Conservation (phyloP, 2,329 filamentous ascomycete genomes). For the Sporothrix globosa region DNA sequence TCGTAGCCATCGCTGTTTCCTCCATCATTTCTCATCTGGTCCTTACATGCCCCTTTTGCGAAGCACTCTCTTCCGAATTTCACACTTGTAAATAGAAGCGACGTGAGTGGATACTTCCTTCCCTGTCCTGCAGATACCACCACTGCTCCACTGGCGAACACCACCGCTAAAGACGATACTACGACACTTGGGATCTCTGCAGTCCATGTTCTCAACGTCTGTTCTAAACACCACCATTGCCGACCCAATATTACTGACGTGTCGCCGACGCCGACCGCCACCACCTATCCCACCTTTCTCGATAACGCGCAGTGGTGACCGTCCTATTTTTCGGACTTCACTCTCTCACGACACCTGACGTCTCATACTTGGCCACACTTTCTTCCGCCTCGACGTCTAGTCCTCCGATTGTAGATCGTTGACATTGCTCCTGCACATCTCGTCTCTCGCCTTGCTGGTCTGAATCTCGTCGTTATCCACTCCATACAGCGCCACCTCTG, state of each 20-base stretch:
- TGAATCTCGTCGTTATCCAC: not conserved
- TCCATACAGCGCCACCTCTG: slow-evolving; percentile 6
- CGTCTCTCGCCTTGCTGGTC: not conserved
- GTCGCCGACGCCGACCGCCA: not conserved
- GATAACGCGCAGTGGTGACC: slow-evolving; percentile 20
- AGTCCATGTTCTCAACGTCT: slow-evolving; percentile 3
- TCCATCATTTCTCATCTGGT: not conserved
- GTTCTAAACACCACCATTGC: slow-evolving; percentile 7
- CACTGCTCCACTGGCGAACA: not conserved
- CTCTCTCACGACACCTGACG: not conserved
- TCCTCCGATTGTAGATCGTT: not conserved
- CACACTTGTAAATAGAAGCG: slow-evolving; percentile 26
- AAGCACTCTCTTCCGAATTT: not conserved
- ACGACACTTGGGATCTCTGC: slow-evolving; percentile 21
- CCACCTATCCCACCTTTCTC: not conserved
- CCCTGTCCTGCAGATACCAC: slow-evolving; percentile 23
- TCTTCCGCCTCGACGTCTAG: not conserved
- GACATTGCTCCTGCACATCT: not conserved
- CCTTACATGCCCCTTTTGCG: not conserved
- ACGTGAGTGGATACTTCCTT: slow-evolving; percentile 26
- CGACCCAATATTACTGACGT: not conserved
- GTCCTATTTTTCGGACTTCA: not conserved
- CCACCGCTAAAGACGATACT: slow-evolving; percentile 8
- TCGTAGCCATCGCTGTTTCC: not conserved
- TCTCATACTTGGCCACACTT: not conserved